Evolutionary conservation across 2,329 filamentous ascomycete species (phyloP).

Genomic region (Periconia macrospinosa): DNA sequence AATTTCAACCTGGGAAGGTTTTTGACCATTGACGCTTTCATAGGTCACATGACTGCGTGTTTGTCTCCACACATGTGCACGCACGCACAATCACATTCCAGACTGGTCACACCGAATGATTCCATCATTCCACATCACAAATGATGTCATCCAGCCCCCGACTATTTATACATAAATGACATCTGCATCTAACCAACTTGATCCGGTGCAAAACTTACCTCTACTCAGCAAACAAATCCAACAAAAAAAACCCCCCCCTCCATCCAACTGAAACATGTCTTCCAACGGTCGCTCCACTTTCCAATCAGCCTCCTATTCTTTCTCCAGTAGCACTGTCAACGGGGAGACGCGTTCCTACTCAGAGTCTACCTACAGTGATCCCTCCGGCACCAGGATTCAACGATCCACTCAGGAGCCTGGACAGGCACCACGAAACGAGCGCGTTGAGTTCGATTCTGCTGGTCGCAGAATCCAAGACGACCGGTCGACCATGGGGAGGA

Average conservation of each 20-base stretch:
- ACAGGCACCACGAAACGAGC: conserved; percentile 27
- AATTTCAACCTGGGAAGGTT: no score
- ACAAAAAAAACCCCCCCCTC: background rate
- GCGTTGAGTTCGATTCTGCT: conserved; percentile 21
- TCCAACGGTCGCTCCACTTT: conserved; percentile 22
- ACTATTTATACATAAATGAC: background rate
- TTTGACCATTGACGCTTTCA: no score
- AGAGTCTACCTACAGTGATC: conserved; percentile 27
- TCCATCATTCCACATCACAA: background rate
- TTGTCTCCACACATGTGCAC: background rate
- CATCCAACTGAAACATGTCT: conserved; percentile 7
- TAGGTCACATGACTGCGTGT: background rate
- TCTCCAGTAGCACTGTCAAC: conserved; percentile 26
- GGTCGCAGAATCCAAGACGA: conserved; percentile 21
- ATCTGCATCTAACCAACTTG: background rate
- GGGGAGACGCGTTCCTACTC: conserved; percentile 29
- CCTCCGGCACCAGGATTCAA: conserved; percentile 30
- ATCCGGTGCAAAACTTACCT: background rate
- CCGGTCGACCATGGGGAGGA: conserved; percentile 13
- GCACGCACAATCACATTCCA: background rate
- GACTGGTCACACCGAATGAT: no score
- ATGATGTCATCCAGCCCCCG: background rate
- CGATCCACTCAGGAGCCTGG: conserved; percentile 31
- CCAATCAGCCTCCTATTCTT: conserved; percentile 30
- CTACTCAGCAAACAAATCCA: background rate